phyloP scores from a whole-genome alignment of 2,329 filamentous ascomycete species.

The Rutstroemia sp. region DNA sequence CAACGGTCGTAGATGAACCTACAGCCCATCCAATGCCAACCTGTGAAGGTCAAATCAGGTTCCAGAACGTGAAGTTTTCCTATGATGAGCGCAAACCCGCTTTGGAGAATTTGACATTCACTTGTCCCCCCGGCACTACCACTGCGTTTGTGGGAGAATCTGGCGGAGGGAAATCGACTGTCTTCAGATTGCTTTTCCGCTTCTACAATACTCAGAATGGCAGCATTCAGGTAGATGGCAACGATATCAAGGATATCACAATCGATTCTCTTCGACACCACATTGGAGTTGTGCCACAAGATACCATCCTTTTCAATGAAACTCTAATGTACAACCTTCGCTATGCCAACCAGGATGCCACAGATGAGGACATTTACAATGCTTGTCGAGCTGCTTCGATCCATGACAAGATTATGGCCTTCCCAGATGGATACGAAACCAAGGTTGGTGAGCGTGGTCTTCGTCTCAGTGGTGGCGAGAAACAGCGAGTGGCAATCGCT shows the following conservation, averaged over 20 bases:
- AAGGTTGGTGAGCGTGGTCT: slow-evolving; percentile 88
- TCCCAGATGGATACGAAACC: slow-evolving; percentile 81
- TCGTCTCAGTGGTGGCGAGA: slow-evolving; percentile 82
- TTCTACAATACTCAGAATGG: slow-evolving; percentile 86
- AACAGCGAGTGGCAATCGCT: slow-evolving; percentile 88
- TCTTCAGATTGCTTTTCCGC: slow-evolving; percentile 91
- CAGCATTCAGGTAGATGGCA: slow-evolving; percentile 75
- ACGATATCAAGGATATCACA: slow-evolving; percentile 76
- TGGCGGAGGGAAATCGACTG: slow-evolving; percentile 91
- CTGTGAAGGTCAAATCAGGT: slow-evolving; percentile 77
- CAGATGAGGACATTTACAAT: slow-evolving; percentile 72
- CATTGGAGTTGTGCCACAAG: slow-evolving; percentile 95
- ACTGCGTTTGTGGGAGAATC: slow-evolving; percentile 96
- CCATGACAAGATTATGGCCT: slow-evolving; percentile 83
- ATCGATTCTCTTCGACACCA: slow-evolving; percentile 88
- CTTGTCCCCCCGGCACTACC: slow-evolving; percentile 81
- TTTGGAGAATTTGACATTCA: slow-evolving; percentile 75
- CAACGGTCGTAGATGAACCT: slow-evolving; percentile 76
- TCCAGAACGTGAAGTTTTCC: slow-evolving; percentile 82
- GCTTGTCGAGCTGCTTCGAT: slow-evolving; percentile 85
- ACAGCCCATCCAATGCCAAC: slow-evolving; percentile 53
- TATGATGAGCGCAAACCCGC: slow-evolving; percentile 86
- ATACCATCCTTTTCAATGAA: slow-evolving; percentile 93
- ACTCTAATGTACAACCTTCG: slow-evolving; percentile 90
- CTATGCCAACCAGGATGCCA: slow-evolving; percentile 76